Conservation (phyloP, 371 early-diverging fungal species). For the Lichtheimia corymbifera region DNA sequence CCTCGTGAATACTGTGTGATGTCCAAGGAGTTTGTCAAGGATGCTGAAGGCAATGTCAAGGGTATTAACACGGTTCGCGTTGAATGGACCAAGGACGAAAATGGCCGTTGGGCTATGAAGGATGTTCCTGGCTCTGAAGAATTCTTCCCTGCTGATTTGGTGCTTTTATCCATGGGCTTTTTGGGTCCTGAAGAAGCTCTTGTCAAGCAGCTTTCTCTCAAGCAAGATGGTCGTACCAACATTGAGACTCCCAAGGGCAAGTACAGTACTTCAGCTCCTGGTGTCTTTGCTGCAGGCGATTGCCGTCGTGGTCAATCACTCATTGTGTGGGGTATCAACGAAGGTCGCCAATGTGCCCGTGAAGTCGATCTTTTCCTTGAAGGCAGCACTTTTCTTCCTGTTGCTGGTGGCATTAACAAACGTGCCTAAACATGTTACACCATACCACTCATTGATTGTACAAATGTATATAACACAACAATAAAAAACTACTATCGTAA, state of each 20-base stretch:
- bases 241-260: constrained; percentile 79
- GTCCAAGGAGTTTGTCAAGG: constrained; percentile 91
- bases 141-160: constrained; percentile 85
- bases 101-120: constrained; percentile 86
- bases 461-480: too few species aligned
- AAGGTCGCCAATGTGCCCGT: constrained; percentile 94
- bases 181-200: constrained; percentile 90
- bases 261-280: constrained; percentile 76
- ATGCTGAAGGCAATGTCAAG: constrained; percentile 78
- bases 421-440: constrained; percentile 20
- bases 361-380: constrained; percentile 85
- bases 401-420: constrained; percentile 67
- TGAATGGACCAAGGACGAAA: constrained; percentile 84
- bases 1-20: constrained; percentile 93
- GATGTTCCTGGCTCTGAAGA: constrained; percentile 85
- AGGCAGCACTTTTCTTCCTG: constrained; percentile 71
- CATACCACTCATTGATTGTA: too few species aligned
- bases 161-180: constrained; percentile 96
- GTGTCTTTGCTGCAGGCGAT: constrained; percentile 96
- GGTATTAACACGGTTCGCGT: constrained; percentile 94
- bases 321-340: constrained; percentile 97
- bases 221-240: constrained; percentile 74
- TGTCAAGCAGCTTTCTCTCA: constrained; percentile 75
- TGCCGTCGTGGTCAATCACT: constrained; percentile 94
- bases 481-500: too few species aligned